Percentiles rank a stretch among this genome's conserved stretches.
Evolutionary conservation across 2,329 filamentous ascomycete species (phyloP).

Genomic region (Cercospora brassicicola): DNA sequence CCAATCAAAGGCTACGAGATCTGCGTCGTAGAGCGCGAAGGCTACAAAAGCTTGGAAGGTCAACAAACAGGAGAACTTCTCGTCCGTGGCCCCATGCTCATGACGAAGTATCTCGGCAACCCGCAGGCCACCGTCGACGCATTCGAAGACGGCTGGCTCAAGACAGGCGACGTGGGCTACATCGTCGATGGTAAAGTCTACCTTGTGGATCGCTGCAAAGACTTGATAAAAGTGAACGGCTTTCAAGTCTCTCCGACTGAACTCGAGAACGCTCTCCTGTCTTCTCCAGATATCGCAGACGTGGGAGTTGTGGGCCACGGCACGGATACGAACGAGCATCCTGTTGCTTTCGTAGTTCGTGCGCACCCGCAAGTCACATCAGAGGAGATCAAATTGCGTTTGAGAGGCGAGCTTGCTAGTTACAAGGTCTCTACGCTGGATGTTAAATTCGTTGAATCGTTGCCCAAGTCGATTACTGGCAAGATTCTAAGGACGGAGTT

Average conservation of each 20-base stretch:
- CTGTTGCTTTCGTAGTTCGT: slow-evolving; percentile 28
- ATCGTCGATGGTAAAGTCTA: slow-evolving; percentile 36
- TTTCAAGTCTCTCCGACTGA: slow-evolving; percentile 40
- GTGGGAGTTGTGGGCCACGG: slow-evolving; percentile 33
- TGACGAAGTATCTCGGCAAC: slow-evolving; percentile 44
- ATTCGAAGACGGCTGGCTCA: slow-evolving; percentile 71
- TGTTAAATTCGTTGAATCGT: slow-evolving; percentile 31
- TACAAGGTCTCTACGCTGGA: slow-evolving; percentile 40
- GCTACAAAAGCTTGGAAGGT: slow-evolving; percentile 47
- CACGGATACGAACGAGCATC: slow-evolving; percentile 24
- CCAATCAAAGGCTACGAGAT: slow-evolving; percentile 44
- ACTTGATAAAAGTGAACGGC: slow-evolving; percentile 41
- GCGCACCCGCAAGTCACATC: slow-evolving; percentile 21
- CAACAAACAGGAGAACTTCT: slow-evolving; percentile 45
- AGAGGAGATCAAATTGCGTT: slow-evolving; percentile 34
- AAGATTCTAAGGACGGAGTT: slow-evolving; percentile 35
- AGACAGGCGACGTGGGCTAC: slow-evolving; percentile 66
- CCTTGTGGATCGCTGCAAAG: slow-evolving; percentile 39
- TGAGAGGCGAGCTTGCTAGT: slow-evolving; percentile 37
- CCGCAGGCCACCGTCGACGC: slow-evolving; percentile 26
- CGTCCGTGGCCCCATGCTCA: slow-evolving; percentile 44
- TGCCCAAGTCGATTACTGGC: slow-evolving; percentile 37
- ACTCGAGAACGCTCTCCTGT: slow-evolving; percentile 35
- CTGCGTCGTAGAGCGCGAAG: slow-evolving; percentile 33
- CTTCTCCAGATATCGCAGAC: slow-evolving; percentile 31